Base-by-base conservation (phyloP, 257 asterid genomes). In the Cruciata laevipes region DNA sequence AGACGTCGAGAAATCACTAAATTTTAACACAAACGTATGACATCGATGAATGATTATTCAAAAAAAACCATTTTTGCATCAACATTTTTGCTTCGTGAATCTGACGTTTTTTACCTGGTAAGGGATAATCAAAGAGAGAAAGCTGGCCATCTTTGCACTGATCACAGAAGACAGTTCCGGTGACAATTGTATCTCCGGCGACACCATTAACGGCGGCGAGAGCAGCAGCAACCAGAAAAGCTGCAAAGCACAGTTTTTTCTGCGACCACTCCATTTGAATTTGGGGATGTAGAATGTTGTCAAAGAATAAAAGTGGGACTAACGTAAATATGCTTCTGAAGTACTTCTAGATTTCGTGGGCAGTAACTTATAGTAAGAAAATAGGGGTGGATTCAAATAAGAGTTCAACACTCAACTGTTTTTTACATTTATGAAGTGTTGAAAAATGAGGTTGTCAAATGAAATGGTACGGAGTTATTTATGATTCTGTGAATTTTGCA, bases 111-210 rank as follows among this genome's bases (percentile, higher is more conserved):
- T 74, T 75, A 90, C 99, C 99, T 17, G 68, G 33, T 27, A 86
- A 76, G 32, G 99, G 97, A 65, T 81, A 93, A 74, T 93, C 99
- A 68, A 79, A 93, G 59, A 88, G 75, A 32, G 99, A 86, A 0
- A 93, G 58, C 30, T 79, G 88, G 66, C 96, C 99, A 68, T 90
- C 99, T 81, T 77, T 86, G 88, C 99, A 93, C 79, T 93, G 97
- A 76, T 93, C 99, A 58, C 99, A 93, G 70, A 90, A 90, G 52
- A 93, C 99, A 0, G 90, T 86, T 18, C 99, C 99, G 7, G 91
- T 70, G 42, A 93, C 86, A 84, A 79, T 59, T 3, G 90, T 74
- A 72, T 71, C 75, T 47, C 97, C 96, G 53, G 53, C 60, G 66
- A 79, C 78, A 44, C 86, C 84, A 73, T 68, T 23, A 79, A 81